These are phyloP conservation scores for Populus davidiana DNA, from an alignment of 345 rosid genomes.

Conservation along the genomic window DNA sequence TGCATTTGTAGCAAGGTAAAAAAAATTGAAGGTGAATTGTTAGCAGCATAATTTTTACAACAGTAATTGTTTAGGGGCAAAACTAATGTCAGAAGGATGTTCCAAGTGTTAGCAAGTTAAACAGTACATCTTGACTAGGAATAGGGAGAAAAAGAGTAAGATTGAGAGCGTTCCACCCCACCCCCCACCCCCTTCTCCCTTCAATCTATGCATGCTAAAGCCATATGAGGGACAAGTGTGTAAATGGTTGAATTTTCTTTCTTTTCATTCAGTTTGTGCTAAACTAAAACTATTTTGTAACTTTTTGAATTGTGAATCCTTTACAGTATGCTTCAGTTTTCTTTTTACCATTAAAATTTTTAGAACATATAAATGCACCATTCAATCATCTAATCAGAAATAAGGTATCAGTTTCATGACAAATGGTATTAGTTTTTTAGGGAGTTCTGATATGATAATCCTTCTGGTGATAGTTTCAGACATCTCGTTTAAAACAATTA, in stretches of 20 bases:
- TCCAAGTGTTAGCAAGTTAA: background rate
- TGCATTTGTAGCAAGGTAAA: background rate
- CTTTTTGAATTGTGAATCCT: background rate
- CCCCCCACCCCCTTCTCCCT: background rate
- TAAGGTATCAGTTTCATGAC: background rate
- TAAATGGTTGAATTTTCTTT: background rate
- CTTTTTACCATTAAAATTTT: background rate
- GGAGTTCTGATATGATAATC: background rate
- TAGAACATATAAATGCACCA: background rate
- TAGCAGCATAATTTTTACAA: background rate
- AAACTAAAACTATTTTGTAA: constrained; percentile 6
- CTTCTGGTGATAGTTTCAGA: background rate
- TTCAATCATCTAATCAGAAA: background rate
- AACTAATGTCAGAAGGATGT: background rate
- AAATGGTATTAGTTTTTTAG: background rate
- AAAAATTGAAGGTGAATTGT: background rate
- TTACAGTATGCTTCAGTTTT: too few relatives aligned
- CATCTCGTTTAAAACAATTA: background rate
- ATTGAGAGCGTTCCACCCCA: background rate
- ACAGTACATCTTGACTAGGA: background rate
- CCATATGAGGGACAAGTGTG: background rate
- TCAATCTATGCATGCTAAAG: background rate
- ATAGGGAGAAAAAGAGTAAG: background rate
- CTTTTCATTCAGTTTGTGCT: background rate
- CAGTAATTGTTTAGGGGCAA: background rate